Conservation (phyloP, 2,329 filamentous ascomycete species). For the Bipolaris oryzae region DNA sequence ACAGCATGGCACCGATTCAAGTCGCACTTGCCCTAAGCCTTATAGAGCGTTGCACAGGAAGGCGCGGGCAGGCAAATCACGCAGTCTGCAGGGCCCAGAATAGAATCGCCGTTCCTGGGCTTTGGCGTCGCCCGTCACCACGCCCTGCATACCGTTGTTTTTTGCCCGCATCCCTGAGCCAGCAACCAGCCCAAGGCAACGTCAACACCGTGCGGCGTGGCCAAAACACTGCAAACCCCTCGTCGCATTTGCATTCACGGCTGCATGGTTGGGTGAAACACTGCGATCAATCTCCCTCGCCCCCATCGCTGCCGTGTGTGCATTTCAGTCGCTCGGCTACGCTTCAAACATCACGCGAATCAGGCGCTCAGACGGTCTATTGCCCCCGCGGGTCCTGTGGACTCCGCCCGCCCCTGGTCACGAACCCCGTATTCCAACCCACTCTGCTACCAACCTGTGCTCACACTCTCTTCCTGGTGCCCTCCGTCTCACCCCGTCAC, state of each 20-base stretch:
- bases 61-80: background rate
- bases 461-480: constrained; percentile 29
- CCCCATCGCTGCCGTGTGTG: constrained; percentile 1
- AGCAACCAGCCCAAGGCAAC: constrained; percentile 4
- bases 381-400: constrained; percentile 25
- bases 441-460: constrained; percentile 25
- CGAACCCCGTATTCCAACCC: constrained; percentile 26
- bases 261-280: background rate
- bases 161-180: constrained; percentile 9
- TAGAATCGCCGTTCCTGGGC: constrained; percentile 12
- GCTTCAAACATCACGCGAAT: constrained; percentile 19
- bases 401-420: constrained; percentile 32
- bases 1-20: too few relatives aligned
- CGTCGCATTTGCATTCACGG: background rate
- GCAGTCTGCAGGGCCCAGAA: constrained; percentile 9
- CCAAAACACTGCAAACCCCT: background rate
- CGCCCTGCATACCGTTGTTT: constrained; percentile 14
- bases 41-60: background rate
- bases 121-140: constrained; percentile 4
- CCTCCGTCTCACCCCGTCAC: constrained; percentile 30
- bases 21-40: background rate
- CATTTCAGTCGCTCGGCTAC: constrained; percentile 32
- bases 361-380: constrained; percentile 19
- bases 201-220: constrained; percentile 7
- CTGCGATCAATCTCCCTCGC: too few relatives aligned